Evolutionary conservation across 768 basidiomycete genomes (phyloP), one percentile per base, ranked within the genome.

Genomic region (Inosperma sp.): DNA sequence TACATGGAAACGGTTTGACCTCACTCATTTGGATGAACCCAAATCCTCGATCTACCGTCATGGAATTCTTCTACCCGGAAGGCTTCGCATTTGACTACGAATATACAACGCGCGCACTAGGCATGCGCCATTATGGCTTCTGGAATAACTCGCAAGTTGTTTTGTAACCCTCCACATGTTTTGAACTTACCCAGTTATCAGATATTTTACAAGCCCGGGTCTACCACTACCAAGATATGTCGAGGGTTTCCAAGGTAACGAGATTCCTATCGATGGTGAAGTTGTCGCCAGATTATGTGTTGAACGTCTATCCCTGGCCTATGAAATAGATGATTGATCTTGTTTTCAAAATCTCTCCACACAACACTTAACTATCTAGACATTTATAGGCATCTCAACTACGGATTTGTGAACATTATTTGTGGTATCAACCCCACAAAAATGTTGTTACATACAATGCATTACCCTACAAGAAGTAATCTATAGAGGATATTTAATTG

Each of bases 21-120:
- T 78, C 89, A 23, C 76, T 94, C 1, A 64, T 96, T 4, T 96
- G 92, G 93, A 96, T 95, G 93, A 84, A 87, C 19, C 87, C 89
- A 2, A 81, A 79, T 3, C 83, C 83, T 5, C 75, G 84, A 14
- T 79, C 89, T 26, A 92, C 93, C 0, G 91, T 96, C 26, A 89
- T 95, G 62, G 93, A 96, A 61, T 93, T 96, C 68, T 93, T 93
- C 67, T 89, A 75, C 66, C 86, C 86, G 0, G 76, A 76, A 34
- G 91, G 92, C 3, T 93, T 93, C 62, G 88, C 92, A 9, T 78
- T 81, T 56, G 91, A 93, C 63, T 93, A 93, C 61, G 82, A 90
- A 64, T 90, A 80, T 53, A 88, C 86, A 1, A 73, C 87, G 0
- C 78, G 84, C n/a, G 84, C 87, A 0, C 68, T 95, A 2, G 93